Evolutionary conservation across 1,139 yeast genomes (phyloP).

Genomic region (Sugiyamaella sp.): DNA sequence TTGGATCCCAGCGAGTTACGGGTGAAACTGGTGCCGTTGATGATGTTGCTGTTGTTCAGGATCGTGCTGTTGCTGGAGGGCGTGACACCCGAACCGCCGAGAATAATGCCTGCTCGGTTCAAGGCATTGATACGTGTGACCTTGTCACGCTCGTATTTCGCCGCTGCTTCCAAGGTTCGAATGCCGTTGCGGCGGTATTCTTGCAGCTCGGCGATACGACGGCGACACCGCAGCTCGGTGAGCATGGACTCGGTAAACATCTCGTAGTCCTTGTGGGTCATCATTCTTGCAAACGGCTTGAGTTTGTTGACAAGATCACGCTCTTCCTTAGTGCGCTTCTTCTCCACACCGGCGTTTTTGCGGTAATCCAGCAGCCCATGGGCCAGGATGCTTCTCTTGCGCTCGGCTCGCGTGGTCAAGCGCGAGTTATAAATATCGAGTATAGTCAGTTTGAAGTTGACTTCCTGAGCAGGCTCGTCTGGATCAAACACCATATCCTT

Average conservation of each 20-base stretch:
- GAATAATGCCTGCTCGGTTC: constrained; percentile 27
- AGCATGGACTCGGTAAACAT: constrained; percentile 71
- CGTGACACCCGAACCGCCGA: constrained; percentile 23
- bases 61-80: constrained; percentile 19
- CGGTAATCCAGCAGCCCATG: constrained; percentile 84
- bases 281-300: constrained; percentile 78
- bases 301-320: constrained; percentile 74
- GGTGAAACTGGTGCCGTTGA: constrained; percentile 10
- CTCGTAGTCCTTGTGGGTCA: constrained; percentile 80
- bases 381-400: constrained; percentile 77
- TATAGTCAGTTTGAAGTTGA: constrained; percentile 84
- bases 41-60: constrained; percentile 16
- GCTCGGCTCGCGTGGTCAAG: constrained; percentile 87
- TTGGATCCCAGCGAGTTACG: constrained; percentile 12
- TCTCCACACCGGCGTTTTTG: constrained; percentile 72
- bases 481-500: constrained; percentile 96
- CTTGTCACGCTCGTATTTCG: constrained; percentile 86
- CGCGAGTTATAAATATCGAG: constrained; percentile 88
- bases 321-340: constrained; percentile 85
- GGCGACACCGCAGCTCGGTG: constrained; percentile 76
- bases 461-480: constrained; percentile 84
- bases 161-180: constrained; percentile 79
- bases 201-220: constrained; percentile 84
- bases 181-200: constrained; percentile 93
- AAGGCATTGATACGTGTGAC: constrained; percentile 45